Percentiles rank a stretch among this genome's conserved stretches.
phyloP scores from a whole-genome alignment of 2,329 filamentous ascomycete species.

The Aspergillus sergii region DNA sequence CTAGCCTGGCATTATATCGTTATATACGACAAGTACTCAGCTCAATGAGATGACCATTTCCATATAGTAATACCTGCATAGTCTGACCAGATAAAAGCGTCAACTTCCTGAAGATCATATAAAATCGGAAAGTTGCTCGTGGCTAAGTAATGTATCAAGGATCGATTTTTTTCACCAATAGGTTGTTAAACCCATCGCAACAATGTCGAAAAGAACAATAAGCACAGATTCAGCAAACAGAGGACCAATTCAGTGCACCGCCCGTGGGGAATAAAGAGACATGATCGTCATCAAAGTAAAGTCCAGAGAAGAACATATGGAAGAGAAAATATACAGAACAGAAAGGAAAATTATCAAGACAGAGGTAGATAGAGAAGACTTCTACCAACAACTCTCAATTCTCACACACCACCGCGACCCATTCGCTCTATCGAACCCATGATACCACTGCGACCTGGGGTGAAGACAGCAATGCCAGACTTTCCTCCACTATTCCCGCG shows the following conservation, averaged over 20 bases:
- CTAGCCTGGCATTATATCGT: neutral
- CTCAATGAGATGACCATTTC: neutral
- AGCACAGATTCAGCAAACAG: neutral
- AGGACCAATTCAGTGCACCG: neutral
- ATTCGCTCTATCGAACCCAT: constrained; percentile 88
- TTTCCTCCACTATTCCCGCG: constrained; percentile 41
- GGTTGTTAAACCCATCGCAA: neutral
- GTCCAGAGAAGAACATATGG: neutral
- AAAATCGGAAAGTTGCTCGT: neutral
- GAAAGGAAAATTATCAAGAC: neutral
- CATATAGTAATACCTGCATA: neutral
- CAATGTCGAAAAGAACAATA: neutral
- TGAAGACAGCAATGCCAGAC: constrained; percentile 40
- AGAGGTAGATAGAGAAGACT: neutral
- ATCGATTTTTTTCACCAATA: neutral
- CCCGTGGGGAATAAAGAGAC: constrained; percentile 1
- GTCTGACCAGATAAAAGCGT: neutral
- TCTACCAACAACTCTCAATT: neutral
- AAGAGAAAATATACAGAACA: neutral
- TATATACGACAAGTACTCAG: too few relatives aligned
- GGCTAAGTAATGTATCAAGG: neutral
- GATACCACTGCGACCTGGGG: constrained; percentile 66
- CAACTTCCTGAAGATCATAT: neutral
- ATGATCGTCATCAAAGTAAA: neutral
- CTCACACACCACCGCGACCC: constrained; percentile 57